Conservation (phyloP, 768 basidiomycete genomes). For the Fomitopsis pulvina region DNA sequence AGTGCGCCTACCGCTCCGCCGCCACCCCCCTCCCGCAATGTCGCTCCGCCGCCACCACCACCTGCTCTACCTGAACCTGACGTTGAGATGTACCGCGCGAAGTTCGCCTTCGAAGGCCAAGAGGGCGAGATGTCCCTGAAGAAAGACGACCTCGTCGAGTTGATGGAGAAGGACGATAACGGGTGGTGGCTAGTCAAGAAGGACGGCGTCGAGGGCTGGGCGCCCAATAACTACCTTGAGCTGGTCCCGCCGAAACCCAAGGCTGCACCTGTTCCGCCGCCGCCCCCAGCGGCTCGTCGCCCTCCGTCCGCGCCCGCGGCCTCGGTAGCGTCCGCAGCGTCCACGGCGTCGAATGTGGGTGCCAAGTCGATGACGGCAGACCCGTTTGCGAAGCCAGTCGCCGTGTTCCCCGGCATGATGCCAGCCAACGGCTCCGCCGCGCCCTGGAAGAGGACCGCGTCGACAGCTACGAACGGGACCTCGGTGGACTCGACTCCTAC, state of each 20-base stretch:
- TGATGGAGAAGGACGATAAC: conserved; percentile 88
- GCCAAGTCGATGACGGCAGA: conserved; percentile 45
- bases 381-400: conserved; percentile 65
- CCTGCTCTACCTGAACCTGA: conserved; percentile 52
- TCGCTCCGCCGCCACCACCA: conserved; percentile 41
- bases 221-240: conserved; percentile 91
- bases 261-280: conserved; percentile 61
- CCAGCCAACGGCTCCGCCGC: conserved; percentile 60
- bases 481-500: conserved; percentile 33
- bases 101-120: conserved; percentile 91
- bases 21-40: conserved; percentile 31
- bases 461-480: conserved; percentile 16
- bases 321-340: conserved; percentile 25
- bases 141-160: conserved; percentile 90
- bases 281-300: conserved; percentile 32
- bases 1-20: conserved; percentile 38
- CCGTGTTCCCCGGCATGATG: conserved; percentile 76
- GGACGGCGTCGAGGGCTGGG: conserved; percentile 82
- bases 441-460: conserved; percentile 54
- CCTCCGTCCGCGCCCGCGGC: conserved; percentile 33
- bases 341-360: conserved; percentile 21
- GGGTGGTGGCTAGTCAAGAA: conserved; percentile 99
- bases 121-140: conserved; percentile 84
- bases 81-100: conserved; percentile 74
- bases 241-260: conserved; percentile 62